A percentile compares a stretch with the other conserved stretches of the same genome.
Conservation (phyloP, 164 flowering plant genomes). For the Vitis rotundifolia region DNA sequence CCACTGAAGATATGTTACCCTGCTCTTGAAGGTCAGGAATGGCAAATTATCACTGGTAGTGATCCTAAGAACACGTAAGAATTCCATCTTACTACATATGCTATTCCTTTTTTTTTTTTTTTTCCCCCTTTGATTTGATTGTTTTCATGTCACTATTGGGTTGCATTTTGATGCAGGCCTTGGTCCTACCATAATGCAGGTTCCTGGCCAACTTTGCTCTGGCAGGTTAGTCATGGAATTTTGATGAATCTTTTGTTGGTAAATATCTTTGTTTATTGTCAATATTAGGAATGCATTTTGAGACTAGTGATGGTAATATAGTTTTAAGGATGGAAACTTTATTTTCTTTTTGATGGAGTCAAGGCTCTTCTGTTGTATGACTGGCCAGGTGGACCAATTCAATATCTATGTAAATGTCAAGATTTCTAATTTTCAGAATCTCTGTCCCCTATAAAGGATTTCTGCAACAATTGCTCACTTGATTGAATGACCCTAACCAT, state of each 20-base stretch:
- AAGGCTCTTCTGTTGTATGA: too few species aligned
- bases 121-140: slow-evolving; percentile 2
- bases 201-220: slow-evolving; percentile 93
- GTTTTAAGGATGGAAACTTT: too few species aligned
- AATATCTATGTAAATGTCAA: too few species aligned
- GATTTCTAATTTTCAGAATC: too few species aligned
- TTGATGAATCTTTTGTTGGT: not conserved
- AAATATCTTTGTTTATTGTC: not conserved
- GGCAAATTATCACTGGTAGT: slow-evolving; percentile 50
- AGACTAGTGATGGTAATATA: not conserved
- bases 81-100: not conserved
- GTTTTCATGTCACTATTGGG: not conserved
- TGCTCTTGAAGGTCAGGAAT: slow-evolving; percentile 51
- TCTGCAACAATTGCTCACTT: too few species aligned
- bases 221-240: slow-evolving; percentile 70
- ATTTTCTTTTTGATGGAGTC: too few species aligned
- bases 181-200: slow-evolving; percentile 98
- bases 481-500: too few species aligned
- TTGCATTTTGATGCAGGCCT: slow-evolving; percentile 60
- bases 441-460: too few species aligned
- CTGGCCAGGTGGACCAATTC: too few species aligned
- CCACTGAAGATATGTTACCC: slow-evolving; percentile 51
- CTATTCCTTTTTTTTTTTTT: not conserved
- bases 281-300: not conserved
- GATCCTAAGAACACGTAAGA: slow-evolving; percentile 58